A percentile compares a stretch with the other conserved stretches of the same genome.
phyloP scores from a whole-genome alignment of 768 basidiomycete genomes.

The Serendipita vermifera region DNA sequence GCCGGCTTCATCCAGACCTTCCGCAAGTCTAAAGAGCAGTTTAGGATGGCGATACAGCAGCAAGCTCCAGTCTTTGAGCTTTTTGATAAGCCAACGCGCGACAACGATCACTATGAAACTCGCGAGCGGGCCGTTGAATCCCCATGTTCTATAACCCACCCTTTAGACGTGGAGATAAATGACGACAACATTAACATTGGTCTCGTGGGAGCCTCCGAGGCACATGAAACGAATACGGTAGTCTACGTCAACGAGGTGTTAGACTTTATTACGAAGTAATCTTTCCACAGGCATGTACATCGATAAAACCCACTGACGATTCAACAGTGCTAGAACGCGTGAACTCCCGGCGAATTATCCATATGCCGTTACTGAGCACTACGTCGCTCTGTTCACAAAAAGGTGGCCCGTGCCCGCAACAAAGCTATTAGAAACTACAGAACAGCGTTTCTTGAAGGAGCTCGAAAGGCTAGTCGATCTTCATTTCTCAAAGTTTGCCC shows the following conservation, averaged over 20 bases:
- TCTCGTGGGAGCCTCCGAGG: no score
- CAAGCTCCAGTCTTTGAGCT: conserved; percentile 52
- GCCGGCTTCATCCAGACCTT: conserved; percentile 46
- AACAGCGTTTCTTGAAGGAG: conserved; percentile 28
- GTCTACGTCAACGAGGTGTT: conserved; percentile 46
- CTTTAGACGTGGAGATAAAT: no score
- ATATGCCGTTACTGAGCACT: conserved; percentile 23
- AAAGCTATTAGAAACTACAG: conserved; percentile 31
- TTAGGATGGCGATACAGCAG: conserved; percentile 33
- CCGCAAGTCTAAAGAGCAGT: conserved; percentile 34
- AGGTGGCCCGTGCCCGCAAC: conserved; percentile 27
- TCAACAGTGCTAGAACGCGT: conserved; percentile 47
- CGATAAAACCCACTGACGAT: not conserved
- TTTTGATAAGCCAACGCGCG: conserved; percentile 24
- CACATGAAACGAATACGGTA: conserved; percentile 3
- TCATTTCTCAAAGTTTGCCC: conserved; percentile 42
- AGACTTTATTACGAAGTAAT: conserved; percentile 34
- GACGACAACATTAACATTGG: no score
- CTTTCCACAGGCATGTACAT: not conserved
- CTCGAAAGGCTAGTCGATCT: conserved; percentile 31
- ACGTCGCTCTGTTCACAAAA: conserved; percentile 10
- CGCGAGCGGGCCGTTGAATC: not conserved
- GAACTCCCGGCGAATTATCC: conserved; percentile 59
- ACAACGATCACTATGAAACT: not conserved
- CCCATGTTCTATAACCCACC: conserved; percentile 8